These are phyloP conservation scores for Rhododendron simsii DNA, from an alignment of 148 eudicot genomes.

Conservation along the genomic window DNA sequence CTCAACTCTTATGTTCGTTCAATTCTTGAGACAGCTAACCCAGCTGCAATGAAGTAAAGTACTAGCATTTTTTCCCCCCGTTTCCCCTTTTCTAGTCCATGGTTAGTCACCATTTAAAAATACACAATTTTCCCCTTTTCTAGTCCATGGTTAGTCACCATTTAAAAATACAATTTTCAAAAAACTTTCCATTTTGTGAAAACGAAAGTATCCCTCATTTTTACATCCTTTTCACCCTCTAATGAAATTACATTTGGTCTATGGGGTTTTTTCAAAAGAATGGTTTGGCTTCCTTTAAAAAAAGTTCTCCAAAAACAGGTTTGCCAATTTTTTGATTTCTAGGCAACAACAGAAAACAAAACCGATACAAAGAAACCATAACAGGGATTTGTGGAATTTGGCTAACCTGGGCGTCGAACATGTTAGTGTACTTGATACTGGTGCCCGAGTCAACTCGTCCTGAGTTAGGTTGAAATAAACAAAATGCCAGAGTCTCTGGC, in stretches of 20 bases:
- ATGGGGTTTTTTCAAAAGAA: neutral
- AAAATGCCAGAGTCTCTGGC: conserved; percentile 65
- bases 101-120: too few relatives aligned
- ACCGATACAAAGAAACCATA: neutral
- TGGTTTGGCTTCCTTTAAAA: neutral
- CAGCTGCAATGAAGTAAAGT: neutral
- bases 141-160: too few relatives aligned
- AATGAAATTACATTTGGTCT: neutral
- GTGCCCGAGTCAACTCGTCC: conserved; percentile 70
- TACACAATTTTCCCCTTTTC: neutral
- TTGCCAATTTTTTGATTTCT: neutral
- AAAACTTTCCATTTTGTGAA: neutral
- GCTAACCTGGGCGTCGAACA: conserved; percentile 84
- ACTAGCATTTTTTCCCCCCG: too few relatives aligned
- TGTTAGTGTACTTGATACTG: conserved; percentile 80
- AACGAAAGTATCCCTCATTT: neutral
- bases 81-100: too few relatives aligned
- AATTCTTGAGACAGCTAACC: too few relatives aligned
- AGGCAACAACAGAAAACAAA: neutral
- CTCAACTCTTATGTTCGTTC: too few relatives aligned
- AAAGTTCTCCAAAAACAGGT: neutral
- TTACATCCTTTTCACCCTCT: neutral
- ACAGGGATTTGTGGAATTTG: neutral
- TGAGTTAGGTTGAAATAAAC: conserved; percentile 73
- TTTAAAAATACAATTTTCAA: neutral